A percentile compares a stretch with the other conserved stretches of the same genome.
These are phyloP conservation scores for Rhizopogon vinicolor DNA, from an alignment of 768 basidiomycete genomes.

Conservation along the genomic window DNA sequence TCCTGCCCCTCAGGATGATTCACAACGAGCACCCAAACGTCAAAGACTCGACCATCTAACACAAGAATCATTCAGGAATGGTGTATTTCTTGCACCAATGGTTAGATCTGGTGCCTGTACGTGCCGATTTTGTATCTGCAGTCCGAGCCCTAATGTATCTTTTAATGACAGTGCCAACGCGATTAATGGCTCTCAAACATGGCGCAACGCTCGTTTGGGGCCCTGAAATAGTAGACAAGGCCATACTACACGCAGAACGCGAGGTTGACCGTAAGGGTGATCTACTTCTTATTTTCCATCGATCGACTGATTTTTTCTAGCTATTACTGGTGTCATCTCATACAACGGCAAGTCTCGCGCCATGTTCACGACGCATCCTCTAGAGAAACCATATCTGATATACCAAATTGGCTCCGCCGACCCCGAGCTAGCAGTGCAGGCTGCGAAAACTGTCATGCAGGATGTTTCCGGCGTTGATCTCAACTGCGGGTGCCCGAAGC, in stretches of 20 bases:
- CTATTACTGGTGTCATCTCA: conserved; percentile 79
- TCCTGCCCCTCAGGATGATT: conserved; percentile 27
- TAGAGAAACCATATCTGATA: conserved; percentile 92
- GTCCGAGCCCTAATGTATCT: conserved; percentile 4
- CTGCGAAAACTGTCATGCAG: conserved; percentile 78
- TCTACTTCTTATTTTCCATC: neutral
- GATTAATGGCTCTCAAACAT: conserved; percentile 84
- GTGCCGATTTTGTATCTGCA: conserved; percentile 23
- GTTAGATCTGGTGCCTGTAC: conserved; percentile 87
- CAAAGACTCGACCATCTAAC: conserved; percentile 56
- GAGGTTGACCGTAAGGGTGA: conserved; percentile 77
- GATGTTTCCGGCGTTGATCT: conserved; percentile 95
- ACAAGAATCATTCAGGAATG: conserved; percentile 76
- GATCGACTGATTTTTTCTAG: conserved; percentile 33
- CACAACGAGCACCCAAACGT: conserved; percentile 41
- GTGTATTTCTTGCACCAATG: conserved; percentile 97
- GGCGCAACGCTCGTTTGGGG: conserved; percentile 95
- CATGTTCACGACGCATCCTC: conserved; percentile 88
- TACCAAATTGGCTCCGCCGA: conserved; percentile 93
- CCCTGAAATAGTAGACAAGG: conserved; percentile 95
- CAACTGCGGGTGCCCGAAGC: conserved; percentile 97
- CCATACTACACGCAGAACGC: conserved; percentile 81
- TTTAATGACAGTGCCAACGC: conserved; percentile 64
- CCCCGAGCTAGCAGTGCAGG: conserved; percentile 88
- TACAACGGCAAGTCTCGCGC: conserved; percentile 81